Base-by-base conservation (phyloP, 139 green algal genomes). In the Zygnema circumcarinatum region DNA sequence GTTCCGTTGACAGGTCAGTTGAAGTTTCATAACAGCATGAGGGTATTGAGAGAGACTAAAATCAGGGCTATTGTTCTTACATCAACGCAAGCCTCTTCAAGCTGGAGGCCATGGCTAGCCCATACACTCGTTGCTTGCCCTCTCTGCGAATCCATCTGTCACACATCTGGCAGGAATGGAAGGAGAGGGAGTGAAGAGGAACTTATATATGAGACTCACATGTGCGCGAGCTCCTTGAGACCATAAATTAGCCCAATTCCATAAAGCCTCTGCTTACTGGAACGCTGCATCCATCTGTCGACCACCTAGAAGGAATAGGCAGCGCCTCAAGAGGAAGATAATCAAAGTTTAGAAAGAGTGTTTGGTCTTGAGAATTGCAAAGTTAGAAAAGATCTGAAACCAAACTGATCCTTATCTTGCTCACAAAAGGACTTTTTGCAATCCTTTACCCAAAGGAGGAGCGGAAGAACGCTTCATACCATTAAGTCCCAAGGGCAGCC, bases 401-500 rank as follows among this genome's bases (percentile, higher is more conserved):
- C n/a, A n/a, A n/a, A n/a, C n/a, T n/a, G n/a, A n/a, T n/a, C n/a
- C n/a, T n/a, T n/a, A n/a, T n/a, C n/a, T n/a, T n/a, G n/a, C n/a
- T n/a, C n/a, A n/a, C n/a, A n/a, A n/a, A n/a, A n/a, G n/a, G n/a
- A n/a, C n/a, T n/a, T n/a, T n/a, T n/a, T n/a, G n/a, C n/a, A n/a
- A n/a, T n/a, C n/a, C n/a, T n/a, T n/a, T n/a, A n/a, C n/a, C n/a
- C n/a, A n/a, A n/a, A 78, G 16, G 11, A 78, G 69, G 69, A 7
- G 7, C 31, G 41, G 31, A 85, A 84, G 42, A 33, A 74, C 25
- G 41, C 21, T 2, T n/a, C 42, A n/a, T 87, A 89, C 87, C 72
- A 89, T 22, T 20, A 91, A 53, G 33, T 91, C 87, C 52, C 73
- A 91, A 29, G 87, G 83, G 35, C 39, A 87, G 31, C 87, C 41